These are phyloP conservation scores for Yamadazyma taylorii DNA, from an alignment of 1,139 yeast genomes.

Conservation along the genomic window DNA sequence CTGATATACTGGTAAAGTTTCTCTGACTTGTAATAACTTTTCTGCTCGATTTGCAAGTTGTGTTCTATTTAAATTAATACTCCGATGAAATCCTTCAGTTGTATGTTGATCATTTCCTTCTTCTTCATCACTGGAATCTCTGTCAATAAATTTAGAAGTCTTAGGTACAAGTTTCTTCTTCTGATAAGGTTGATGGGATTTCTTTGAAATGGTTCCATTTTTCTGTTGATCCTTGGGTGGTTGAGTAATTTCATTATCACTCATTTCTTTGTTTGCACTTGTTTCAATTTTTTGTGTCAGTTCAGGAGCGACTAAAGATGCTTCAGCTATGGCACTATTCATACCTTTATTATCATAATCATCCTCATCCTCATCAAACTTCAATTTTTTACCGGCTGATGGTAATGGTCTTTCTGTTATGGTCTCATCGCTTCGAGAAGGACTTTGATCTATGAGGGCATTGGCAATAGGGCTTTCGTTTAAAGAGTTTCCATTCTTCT, in stretches of 20 bases:
- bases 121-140: slow-evolving; percentile 9
- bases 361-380: slow-evolving; percentile 24
- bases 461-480: too few species aligned
- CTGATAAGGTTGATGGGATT: slow-evolving; percentile 4
- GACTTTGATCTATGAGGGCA: too few species aligned
- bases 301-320: background rate
- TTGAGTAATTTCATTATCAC: background rate
- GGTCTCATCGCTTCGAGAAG: too few species aligned
- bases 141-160: slow-evolving; percentile 3
- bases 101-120: slow-evolving; percentile 23
- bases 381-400: slow-evolving; percentile 27
- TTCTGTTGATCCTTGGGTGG: background rate
- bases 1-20: slow-evolving; percentile 71
- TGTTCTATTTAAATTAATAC: slow-evolving; percentile 7
- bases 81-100: slow-evolving; percentile 22
- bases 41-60: slow-evolving; percentile 43
- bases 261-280: too few species aligned
- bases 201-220: slow-evolving; percentile 4
- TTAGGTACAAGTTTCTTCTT: slow-evolving; percentile 1
- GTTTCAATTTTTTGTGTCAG: slow-evolving; percentile 3
- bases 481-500: slow-evolving; percentile 8
- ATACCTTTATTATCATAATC: slow-evolving; percentile 2
- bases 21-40: slow-evolving; percentile 50
- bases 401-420: too few species aligned
- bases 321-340: too few species aligned